Percentiles rank a stretch among this genome's conserved stretches.
These are phyloP conservation scores for Coprinopsis sp. DNA, from an alignment of 768 basidiomycete genomes.

Conservation along the genomic window DNA sequence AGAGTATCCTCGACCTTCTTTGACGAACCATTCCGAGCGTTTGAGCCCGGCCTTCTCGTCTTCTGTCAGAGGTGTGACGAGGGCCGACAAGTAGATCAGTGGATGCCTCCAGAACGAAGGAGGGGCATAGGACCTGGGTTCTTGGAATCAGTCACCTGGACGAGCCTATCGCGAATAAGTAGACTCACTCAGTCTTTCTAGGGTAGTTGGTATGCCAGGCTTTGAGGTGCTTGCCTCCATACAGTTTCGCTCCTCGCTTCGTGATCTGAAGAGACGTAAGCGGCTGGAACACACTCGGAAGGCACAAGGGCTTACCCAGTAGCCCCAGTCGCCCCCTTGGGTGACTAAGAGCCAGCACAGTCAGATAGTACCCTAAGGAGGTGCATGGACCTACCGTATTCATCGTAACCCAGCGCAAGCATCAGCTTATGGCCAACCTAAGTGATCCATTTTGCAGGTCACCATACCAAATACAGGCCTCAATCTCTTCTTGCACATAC, in stretches of 20 bases:
- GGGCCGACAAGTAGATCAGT: constrained; percentile 19
- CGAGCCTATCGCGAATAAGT: background rate
- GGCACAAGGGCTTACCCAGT: constrained; percentile 17
- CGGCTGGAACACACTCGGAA: constrained; percentile 14
- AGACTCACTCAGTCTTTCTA: background rate
- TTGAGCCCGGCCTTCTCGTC: constrained; percentile 31
- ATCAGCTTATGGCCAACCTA: constrained; percentile 41
- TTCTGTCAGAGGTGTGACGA: constrained; percentile 17
- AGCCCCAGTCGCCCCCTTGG: constrained; percentile 25
- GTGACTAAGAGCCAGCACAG: constrained; percentile 22
- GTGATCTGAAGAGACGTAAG: constrained; percentile 28
- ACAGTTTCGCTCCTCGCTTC: constrained; percentile 21
- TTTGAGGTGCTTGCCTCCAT: constrained; percentile 38
- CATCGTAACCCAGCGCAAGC: constrained; percentile 41
- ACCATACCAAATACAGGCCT: background rate
- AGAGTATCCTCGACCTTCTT: constrained; percentile 33
- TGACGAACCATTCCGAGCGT: constrained; percentile 23
- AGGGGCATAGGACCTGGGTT: constrained; percentile 19
- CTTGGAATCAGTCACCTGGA: constrained; percentile 6
- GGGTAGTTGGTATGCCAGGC: constrained; percentile 51
- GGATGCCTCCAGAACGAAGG: constrained; percentile 22
- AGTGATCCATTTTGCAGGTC: background rate
- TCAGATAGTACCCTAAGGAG: background rate
- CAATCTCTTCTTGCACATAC: constrained; percentile 28
- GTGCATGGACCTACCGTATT: constrained; percentile 33